Base-by-base conservation (phyloP, 345 rosid species). In the Kandelia obovata region DNA sequence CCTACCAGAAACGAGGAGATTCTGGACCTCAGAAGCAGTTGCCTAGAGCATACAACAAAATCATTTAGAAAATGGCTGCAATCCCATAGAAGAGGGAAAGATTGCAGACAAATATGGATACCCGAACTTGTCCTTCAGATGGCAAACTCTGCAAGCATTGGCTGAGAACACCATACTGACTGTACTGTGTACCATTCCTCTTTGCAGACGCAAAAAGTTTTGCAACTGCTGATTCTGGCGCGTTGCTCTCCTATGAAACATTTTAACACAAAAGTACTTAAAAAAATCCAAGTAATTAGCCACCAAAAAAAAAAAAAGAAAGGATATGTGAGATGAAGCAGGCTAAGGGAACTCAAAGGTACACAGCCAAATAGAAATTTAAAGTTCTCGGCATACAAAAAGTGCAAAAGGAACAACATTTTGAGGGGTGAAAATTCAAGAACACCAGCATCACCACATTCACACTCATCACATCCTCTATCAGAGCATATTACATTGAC, bases 201-300 rank as follows among this genome's bases (percentile, higher is more conserved):
- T 88, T 90, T 62, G 79, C 86, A 75, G 89, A 86, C 71, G 96
- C 92, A 80, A 96, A 96, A 69, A 96, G 92, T 71, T 86, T 88
- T 49, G 99, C 99, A 69, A 96, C 88, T 64, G 96, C 98, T 75
- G 92, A 79, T 83, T 96, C 99, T 19, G 97, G 92, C 68, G 79
- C 68, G 76, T 89, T 91, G 47, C 78, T 83, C 73, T 90, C 99
- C 99, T 96, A 70, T 73, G 58, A 79, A 76, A 27, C 21, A 56
- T 31, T 7, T 34, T 39, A 71, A 73, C 20, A 51, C 1, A 53
- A 53, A 57, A 65, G 25, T 67, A 25, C 58, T 53, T 19, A 35
- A 47, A 61, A 9, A 21, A 27, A 25, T 8, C 28, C 10, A 21
- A 27, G 13, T 8, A 21, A 21, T 56, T 56, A 25, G 17, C 59